Base-by-base conservation (phyloP, 768 basidiomycete genomes). In the Guyanaporus albipodus region DNA sequence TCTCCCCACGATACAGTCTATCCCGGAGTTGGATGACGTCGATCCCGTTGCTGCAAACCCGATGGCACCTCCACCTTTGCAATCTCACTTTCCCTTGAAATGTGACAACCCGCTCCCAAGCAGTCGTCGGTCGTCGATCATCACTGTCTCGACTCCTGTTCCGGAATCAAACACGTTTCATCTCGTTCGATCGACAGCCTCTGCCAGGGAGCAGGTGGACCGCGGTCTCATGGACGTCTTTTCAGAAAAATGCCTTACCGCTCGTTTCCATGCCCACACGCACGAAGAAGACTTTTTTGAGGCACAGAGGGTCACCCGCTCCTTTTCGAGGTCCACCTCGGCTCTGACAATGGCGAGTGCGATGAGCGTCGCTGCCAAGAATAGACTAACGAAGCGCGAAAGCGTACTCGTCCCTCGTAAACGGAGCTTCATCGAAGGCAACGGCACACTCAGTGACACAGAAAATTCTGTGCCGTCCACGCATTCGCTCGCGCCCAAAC, bases 151-250 rank as follows among this genome's bases (percentile, higher is more conserved):
- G 54, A 59, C 76, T 11, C 73, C 79, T 17, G 66, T 76, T 40
- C 46, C 63, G 18, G 58, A 69, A 24, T 69, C 75, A 14, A 75
- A 79, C 29, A 76, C 78, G 4, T 76, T 86, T 32, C 73, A 85
- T 53, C 77, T 87, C 44, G 77, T 81, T 28, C 83, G 89, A 14
- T 77, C 81, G 14, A 82, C 86, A 15, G 70, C 79, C 9, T 68
- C 77, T 33, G 80, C 82, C 27, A 82, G 90, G 38, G 72, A 75
- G 23, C 77, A 80, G 32, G 82, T 91, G 41, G 92, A 95, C 57
- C 78, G 84, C 35, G 82, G 82, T 10, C 70, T 97, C 15, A 74
- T 78, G 37, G 93, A 95, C 58, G 80, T 96, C 47, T 81, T 86
- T 55, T 92, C 91, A 10, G 81, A 85, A 49, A 72, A 73, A 19